Evolutionary conservation across 768 basidiomycete genomes (phyloP).

Genomic region (Brasilioporus rufonigricans): DNA sequence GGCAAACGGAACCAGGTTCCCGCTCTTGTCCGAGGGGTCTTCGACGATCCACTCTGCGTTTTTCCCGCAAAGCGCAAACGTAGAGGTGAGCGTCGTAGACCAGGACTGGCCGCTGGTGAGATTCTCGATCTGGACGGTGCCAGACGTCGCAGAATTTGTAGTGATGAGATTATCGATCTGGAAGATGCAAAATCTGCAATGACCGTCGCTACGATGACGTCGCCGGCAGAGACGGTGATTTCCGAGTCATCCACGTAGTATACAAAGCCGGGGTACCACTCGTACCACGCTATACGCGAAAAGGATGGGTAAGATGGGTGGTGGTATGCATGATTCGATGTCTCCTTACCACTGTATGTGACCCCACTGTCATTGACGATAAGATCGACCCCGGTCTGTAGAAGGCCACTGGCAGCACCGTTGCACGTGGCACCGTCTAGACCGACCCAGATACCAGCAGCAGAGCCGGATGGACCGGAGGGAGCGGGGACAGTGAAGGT

Average conservation of each 20-base stretch:
- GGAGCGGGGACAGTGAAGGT: too few species aligned
- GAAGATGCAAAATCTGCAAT: too few species aligned
- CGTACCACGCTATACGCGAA: not conserved
- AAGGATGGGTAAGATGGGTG: not conserved
- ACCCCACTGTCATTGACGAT: not conserved
- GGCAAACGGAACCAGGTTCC: not conserved
- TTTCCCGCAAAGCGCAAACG: not conserved
- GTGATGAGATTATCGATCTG: too few species aligned
- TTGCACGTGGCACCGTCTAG: not conserved
- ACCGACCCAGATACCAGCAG: not conserved
- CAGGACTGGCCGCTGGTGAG: not conserved
- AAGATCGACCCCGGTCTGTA: too few species aligned
- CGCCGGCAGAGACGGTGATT: not conserved
- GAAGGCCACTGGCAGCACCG: not conserved
- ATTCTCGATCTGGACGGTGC: slow-evolving; percentile 8
- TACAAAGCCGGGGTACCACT: not conserved
- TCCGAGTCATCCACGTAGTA: not conserved
- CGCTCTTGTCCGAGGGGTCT: not conserved
- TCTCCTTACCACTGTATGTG: not conserved
- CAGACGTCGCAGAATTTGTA: not conserved
- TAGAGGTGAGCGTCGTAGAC: not conserved
- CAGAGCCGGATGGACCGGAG: not conserved
- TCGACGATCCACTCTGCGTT: too few species aligned
- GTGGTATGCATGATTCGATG: too few species aligned
- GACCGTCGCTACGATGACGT: not conserved